phyloP scores from a whole-genome alignment of 2,329 filamentous ascomycete species.

The Aspergillus hortae region DNA sequence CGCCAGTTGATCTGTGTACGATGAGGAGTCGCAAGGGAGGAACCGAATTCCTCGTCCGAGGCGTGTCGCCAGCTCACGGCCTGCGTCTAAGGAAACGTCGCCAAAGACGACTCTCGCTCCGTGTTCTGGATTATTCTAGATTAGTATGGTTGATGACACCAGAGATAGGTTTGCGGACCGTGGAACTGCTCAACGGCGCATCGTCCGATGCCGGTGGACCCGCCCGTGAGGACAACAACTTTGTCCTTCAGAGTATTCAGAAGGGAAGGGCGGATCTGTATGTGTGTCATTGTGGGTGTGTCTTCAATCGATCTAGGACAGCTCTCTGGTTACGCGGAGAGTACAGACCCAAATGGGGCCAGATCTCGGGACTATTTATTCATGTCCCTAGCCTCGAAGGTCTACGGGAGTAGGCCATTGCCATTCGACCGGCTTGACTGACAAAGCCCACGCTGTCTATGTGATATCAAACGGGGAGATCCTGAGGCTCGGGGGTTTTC shows the following conservation, averaged over 20 bases:
- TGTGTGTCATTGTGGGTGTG: constrained; percentile 11
- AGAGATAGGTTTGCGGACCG: constrained; percentile 1
- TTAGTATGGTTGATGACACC: not conserved
- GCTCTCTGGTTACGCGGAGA: not conserved
- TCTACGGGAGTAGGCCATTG: too few species aligned
- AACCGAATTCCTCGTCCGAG: not conserved
- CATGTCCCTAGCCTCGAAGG: too few species aligned
- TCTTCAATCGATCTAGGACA: not conserved
- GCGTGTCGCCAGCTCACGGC: not conserved
- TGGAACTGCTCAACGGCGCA: constrained; percentile 16
- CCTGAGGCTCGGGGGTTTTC: too few species aligned
- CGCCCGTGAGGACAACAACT: constrained; percentile 46
- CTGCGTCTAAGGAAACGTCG: not conserved
- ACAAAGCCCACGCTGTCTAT: too few species aligned
- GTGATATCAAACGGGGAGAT: too few species aligned
- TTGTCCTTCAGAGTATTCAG: constrained; percentile 30
- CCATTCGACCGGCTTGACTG: too few species aligned
- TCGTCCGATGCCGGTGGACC: constrained; percentile 33
- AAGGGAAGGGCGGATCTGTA: constrained; percentile 11
- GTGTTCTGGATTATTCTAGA: not conserved
- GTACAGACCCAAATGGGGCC: too few species aligned
- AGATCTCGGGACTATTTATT: too few species aligned
- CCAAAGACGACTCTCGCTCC: not conserved
- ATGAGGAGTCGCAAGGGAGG: not conserved
- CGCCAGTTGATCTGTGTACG: not conserved